phyloP scores from a whole-genome alignment of 1,139 yeast species.

The Blastobotrys malaysiensis region DNA sequence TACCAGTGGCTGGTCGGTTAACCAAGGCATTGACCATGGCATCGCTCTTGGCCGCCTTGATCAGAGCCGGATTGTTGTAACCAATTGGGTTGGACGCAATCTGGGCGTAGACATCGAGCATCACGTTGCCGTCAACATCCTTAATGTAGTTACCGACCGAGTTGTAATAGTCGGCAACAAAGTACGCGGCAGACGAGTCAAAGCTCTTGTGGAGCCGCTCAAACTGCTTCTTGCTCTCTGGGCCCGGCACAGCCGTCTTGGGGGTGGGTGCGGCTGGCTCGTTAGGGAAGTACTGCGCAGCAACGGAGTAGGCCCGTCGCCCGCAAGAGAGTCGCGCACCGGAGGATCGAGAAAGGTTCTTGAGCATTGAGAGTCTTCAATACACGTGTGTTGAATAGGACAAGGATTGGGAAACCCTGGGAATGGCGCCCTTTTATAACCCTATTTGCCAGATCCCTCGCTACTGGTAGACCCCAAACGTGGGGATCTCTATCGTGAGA shows the following conservation, averaged over 20 bases:
- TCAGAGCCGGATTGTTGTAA: conserved; percentile 68
- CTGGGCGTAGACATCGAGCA: conserved; percentile 70
- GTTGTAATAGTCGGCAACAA: conserved; percentile 62
- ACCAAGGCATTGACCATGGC: conserved; percentile 63
- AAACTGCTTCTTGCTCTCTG: conserved; percentile 45
- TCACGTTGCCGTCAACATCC: conserved; percentile 65
- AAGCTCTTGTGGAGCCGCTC: conserved; percentile 49
- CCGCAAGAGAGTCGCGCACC: background rate
- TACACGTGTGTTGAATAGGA: background rate
- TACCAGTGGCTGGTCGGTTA: conserved; percentile 74
- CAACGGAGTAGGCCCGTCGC: conserved; percentile 12
- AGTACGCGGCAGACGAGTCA: conserved; percentile 63
- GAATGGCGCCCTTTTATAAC: background rate
- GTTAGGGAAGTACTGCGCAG: conserved; percentile 42
- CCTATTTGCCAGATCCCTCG: background rate
- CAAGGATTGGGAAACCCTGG: background rate
- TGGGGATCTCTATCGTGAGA: background rate
- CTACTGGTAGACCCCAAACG: background rate
- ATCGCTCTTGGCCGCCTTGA: conserved; percentile 54
- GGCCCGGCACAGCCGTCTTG: conserved; percentile 58
- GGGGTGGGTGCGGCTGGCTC: conserved; percentile 62
- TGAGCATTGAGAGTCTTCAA: background rate
- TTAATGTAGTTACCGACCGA: conserved; percentile 66
- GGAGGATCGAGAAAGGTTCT: background rate
- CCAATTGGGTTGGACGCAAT: conserved; percentile 76